Base-by-base conservation (phyloP, 2,329 filamentous ascomycete species). In the Paecilomyces sp. region DNA sequence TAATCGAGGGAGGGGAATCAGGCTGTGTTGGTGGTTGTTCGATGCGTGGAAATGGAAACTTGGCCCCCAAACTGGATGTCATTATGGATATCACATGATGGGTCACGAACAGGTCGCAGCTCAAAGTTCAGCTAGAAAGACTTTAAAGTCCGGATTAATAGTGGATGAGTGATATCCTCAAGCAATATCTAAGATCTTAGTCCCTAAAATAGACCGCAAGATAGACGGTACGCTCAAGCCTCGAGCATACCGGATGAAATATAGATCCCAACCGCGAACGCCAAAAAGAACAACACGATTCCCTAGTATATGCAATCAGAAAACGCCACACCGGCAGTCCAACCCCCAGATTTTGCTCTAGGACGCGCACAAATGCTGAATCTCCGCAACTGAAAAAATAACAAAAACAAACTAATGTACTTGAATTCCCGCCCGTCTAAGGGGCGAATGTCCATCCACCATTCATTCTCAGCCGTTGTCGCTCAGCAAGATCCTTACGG, bases 391-490 rank as follows among this genome's bases (percentile, higher is more conserved):
- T 18, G 41, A 47, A 47, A 13, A 13, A 47, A 22, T 15, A 58
- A 55, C 50, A n/a, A 30, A 54, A 15, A 1, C 0, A 0, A 28
- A 36, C 33, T n/a, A 57, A 18, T 33, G 22, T 36, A 36, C 55
- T 41, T 47, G 15, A 31, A 33, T 56, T 18, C 33, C 33, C 24
- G 15, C 25, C 8, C 56, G 22, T 12, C 24, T 57, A 64, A 59
- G 84, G 76, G 65, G 85, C 84, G 72, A 89, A 93, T 55, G 84
- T 87, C 92, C 92, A 97, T 0, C 90, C 91, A 3, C 92, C 92
- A 65, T 96, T 90, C 62, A 88, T 82, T 57, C 89, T 84, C 71
- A 97, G 82, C 70, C 87, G 85, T 74, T 95, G 90, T 62, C 92
- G 83, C 59, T 89, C 89, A 62, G 89, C 88, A 67, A 89, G 78